Base-by-base conservation (phyloP, 768 basidiomycete species). In the Termitomyces sp. region DNA sequence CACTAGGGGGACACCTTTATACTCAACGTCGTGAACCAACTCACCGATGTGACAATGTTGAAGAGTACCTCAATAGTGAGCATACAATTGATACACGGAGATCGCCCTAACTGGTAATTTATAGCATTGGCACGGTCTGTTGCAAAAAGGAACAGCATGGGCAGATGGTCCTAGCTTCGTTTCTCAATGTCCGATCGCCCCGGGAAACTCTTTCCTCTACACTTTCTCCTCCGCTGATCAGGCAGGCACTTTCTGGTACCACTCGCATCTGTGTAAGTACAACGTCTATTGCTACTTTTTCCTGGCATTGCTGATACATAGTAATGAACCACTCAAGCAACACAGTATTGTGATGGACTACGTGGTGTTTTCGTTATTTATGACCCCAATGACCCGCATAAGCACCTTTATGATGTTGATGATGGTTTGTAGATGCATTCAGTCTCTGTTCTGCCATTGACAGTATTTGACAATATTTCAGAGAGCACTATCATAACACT, bases 301-400 rank as follows among this genome's bases (percentile, higher is more conserved):
- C n/a, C 12, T 25, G 49, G 43, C 40, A 52, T 58, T 23, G 64
- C 64, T 70, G n/a, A n/a, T n/a, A n/a, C 23, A 22, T 63, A 41
- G 49, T 67, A 66, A 35, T 63, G 58, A n/a, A 65, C 66, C 40
- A 23, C 58, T 60, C 18, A 50, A 64, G 68, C 68, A 6, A 72
- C 73, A 0, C 81, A 83, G 58, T 82, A 81, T 52, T 83, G 76
- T 53, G 76, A 77, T 60, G 76, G 76, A 0, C 61, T 74, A 15
- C 63, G 75, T 39, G 75, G 75, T 2, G 60, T 63, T 0, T 36
- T 76, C 11, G 65, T 74, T 18, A 57, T 78, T 3, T 74, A 75
- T 49, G 76, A 80, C 44, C 70, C 67, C 7, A 6, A 60, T 2
- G 74, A 76, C 50, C 73, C 74, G 15, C 5, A 35, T 32, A 16